Evolutionary conservation across 1,284 basidiomycete species (phyloP).

Genomic region (Rhodotorula sp.): DNA sequence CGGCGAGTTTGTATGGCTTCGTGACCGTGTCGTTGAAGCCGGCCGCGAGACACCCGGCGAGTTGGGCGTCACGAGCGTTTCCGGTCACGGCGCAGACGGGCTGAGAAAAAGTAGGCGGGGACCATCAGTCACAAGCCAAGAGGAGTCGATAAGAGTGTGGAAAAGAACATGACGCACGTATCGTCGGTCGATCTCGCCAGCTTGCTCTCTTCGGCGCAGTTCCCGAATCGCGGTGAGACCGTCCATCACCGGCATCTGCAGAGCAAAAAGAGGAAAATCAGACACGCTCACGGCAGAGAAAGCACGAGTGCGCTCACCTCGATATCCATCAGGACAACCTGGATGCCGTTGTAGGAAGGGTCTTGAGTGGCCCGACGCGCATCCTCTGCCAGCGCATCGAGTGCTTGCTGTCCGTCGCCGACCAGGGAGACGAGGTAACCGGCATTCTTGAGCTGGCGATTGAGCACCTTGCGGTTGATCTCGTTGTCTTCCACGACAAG

Average conservation of each 20-base stretch:
- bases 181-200: constrained; percentile 10
- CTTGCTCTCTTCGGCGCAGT: constrained; percentile 28
- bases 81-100: constrained; percentile 15
- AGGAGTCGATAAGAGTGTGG: no score
- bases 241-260: constrained; percentile 36
- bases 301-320: background rate
- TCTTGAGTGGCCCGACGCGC: background rate
- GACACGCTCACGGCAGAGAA: background rate
- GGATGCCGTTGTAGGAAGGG: constrained; percentile 10
- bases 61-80: constrained; percentile 12
- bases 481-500: constrained; percentile 49
- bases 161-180: constrained; percentile 11
- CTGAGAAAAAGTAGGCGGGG: background rate
- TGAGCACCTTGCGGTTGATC: constrained; percentile 48
- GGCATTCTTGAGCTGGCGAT: constrained; percentile 50
- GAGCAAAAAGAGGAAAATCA: background rate
- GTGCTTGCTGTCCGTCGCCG: constrained; percentile 51
- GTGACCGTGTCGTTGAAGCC: constrained; percentile 22
- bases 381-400: constrained; percentile 41
- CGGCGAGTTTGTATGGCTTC: constrained; percentile 18
- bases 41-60: background rate
- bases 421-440: constrained; percentile 49
- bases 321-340: constrained; percentile 35
- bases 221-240: constrained; percentile 34
- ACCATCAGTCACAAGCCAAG: background rate